phyloP scores from a whole-genome alignment of 208 protist genomes.

The Wallacemonas sp. region DNA sequence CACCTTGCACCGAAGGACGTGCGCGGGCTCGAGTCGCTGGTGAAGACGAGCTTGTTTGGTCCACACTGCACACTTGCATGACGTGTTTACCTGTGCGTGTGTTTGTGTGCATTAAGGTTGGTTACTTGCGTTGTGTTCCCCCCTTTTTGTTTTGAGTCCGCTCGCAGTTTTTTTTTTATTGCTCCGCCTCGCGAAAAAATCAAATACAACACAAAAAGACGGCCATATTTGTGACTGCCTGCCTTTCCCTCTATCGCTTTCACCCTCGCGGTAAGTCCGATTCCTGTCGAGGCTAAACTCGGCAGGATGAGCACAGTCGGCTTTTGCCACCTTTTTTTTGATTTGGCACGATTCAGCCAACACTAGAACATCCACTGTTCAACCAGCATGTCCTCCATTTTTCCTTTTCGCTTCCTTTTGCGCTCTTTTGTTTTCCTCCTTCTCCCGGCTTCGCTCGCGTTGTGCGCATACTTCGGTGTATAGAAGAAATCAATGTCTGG shows the following conservation, averaged over 20 bases:
- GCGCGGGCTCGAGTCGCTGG: not conserved
- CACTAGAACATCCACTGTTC: no score
- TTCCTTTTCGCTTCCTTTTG: constrained; percentile 5
- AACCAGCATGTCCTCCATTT: constrained; percentile 3
- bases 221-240: no score
- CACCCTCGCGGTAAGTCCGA: no score
- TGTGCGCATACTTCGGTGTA: not conserved
- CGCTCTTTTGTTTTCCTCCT: not conserved
- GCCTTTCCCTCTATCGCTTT: no score
- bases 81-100: not conserved
- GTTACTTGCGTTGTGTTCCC: no score
- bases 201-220: no score
- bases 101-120: no score
- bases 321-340: constrained; percentile 7
- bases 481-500: no score
- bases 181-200: no score
- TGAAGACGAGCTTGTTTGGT: not conserved
- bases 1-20: not conserved
- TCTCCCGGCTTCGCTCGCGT: not conserved
- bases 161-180: no score
- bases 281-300: no score
- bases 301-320: not conserved
- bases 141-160: not conserved
- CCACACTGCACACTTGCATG: not conserved
- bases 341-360: no score